Percentiles rank a stretch among this genome's conserved stretches.
phyloP scores from a whole-genome alignment of 257 asterid species.

The Phtheirospermum japonicum region DNA sequence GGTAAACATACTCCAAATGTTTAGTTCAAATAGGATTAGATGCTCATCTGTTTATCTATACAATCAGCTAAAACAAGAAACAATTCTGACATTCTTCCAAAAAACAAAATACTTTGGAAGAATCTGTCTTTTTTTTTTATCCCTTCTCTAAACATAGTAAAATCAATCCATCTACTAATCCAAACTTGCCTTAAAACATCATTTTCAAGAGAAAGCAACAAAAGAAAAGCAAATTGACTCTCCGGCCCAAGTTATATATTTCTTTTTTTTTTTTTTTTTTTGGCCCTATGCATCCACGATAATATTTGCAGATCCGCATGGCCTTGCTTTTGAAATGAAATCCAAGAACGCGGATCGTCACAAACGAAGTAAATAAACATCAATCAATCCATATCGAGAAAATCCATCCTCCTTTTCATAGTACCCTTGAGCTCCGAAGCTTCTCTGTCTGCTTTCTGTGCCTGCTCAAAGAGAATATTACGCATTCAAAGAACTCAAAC shows the following conservation, averaged over 20 bases:
- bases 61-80: slow-evolving; percentile 6
- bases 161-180: slow-evolving; percentile 4
- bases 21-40: neutral
- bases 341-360: slow-evolving; percentile 10
- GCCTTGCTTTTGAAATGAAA: slow-evolving; percentile 6
- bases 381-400: slow-evolving; percentile 87
- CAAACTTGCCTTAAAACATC: neutral
- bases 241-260: slow-evolving; percentile 9
- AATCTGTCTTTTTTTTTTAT: neutral
- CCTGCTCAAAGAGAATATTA: slow-evolving; percentile 40
- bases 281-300: slow-evolving; percentile 28
- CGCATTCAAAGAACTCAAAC: neutral
- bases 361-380: slow-evolving; percentile 15
- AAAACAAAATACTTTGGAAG: slow-evolving; percentile 33
- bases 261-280: neutral
- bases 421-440: slow-evolving; percentile 82
- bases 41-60: slow-evolving; percentile 12
- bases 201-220: slow-evolving; percentile 1
- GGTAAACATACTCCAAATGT: neutral
- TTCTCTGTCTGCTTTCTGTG: slow-evolving; percentile 81
- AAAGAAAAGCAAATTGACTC: slow-evolving; percentile 17
- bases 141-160: neutral
- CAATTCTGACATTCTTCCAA: slow-evolving; percentile 22
- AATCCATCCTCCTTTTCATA: slow-evolving; percentile 92
- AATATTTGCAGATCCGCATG: slow-evolving; percentile 34